Percentiles rank a stretch among this genome's conserved stretches.
Evolutionary conservation across 1,139 yeast genomes (phyloP).

Genomic region (Kluyveromyces sp.): DNA sequence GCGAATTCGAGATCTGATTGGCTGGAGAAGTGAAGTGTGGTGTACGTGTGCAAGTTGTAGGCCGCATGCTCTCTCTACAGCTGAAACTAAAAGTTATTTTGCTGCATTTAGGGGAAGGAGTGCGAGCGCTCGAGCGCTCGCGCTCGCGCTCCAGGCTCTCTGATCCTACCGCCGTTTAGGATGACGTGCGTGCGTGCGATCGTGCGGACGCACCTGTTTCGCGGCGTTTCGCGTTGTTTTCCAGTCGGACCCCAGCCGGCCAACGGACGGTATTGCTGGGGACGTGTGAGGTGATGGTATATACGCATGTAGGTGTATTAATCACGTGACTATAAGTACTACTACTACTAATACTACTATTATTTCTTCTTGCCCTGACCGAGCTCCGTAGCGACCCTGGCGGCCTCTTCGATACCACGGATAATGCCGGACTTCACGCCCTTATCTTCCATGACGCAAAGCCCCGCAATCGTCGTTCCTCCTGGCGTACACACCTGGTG

Average conservation of each 20-base stretch:
- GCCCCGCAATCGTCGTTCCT: slow-evolving; percentile 95
- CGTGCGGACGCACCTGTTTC: no score
- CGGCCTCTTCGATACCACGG: slow-evolving; percentile 85
- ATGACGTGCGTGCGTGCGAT: no score
- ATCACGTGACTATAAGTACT: neutral
- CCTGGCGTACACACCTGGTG: slow-evolving; percentile 95
- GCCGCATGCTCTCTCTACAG: neutral
- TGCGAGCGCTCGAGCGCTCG: no score
- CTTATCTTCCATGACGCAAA: slow-evolving; percentile 84
- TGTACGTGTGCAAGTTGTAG: neutral
- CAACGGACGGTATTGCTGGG: no score
- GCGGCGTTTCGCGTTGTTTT: no score
- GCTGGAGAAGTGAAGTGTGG: neutral
- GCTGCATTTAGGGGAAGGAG: no score
- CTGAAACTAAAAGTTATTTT: no score
- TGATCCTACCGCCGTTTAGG: no score
- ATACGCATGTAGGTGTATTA: neutral
- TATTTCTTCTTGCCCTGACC: slow-evolving; percentile 45
- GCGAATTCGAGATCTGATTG: slow-evolving; percentile 1
- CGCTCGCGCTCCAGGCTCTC: no score
- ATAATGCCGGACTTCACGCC: slow-evolving; percentile 85
- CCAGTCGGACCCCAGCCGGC: no score
- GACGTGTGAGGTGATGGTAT: neutral
- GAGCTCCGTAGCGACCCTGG: slow-evolving; percentile 69
- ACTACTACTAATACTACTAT: neutral